phyloP scores from a whole-genome alignment of 257 asterid species.

The Dorcoceras hygrometricum region DNA sequence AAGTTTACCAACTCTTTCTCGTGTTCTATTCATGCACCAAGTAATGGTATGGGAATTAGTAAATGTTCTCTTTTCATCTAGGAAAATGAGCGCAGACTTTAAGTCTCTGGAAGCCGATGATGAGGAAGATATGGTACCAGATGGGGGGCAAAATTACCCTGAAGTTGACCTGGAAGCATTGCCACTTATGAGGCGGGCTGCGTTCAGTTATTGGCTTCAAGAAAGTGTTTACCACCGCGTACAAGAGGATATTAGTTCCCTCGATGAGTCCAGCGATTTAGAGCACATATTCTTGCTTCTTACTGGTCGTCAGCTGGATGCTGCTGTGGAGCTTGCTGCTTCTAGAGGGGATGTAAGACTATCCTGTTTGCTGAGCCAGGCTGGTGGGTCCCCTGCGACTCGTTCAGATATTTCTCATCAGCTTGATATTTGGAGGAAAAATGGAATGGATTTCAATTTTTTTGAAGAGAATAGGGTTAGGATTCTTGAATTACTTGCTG shows the following conservation, averaged over 20 bases:
- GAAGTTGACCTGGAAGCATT: constrained; percentile 76
- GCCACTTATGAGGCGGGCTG: constrained; percentile 77
- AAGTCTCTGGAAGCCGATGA: constrained; percentile 51
- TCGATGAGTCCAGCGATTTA: constrained; percentile 59
- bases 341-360: constrained; percentile 94
- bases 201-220: constrained; percentile 90
- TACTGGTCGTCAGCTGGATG: constrained; percentile 88
- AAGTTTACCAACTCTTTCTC: constrained; percentile 53
- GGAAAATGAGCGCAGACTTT: constrained; percentile 44
- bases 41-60: constrained; percentile 89
- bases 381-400: constrained; percentile 70
- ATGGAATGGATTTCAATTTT: constrained; percentile 87
- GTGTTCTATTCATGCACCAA: constrained; percentile 83
- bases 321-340: constrained; percentile 91
- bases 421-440: constrained; percentile 85
- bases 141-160: constrained; percentile 50
- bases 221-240: constrained; percentile 92
- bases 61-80: constrained; percentile 77
- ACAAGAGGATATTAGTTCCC: constrained; percentile 76
- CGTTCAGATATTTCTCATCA: constrained; percentile 71
- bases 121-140: constrained; percentile 81
- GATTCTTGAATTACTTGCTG: constrained; percentile 86
- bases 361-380: constrained; percentile 90
- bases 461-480: constrained; percentile 75
- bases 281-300: constrained; percentile 84